phyloP scores from a whole-genome alignment of 176 grass and related monocot species.

The Cenchrus fungigraminus region DNA sequence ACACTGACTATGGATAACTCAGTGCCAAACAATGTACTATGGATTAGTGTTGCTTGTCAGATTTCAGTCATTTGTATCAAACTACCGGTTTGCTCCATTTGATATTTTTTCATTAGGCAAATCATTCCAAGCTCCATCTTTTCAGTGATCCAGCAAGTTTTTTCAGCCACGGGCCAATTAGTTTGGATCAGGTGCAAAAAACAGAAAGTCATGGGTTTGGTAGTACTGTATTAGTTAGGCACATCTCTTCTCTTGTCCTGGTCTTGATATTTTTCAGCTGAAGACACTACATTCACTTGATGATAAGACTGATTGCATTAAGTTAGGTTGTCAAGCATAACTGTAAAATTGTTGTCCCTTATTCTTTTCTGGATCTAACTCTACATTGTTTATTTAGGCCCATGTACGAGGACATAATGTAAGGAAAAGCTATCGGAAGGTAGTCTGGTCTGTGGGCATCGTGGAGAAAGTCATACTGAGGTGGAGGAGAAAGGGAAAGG shows the following conservation, averaged over 20 bases:
- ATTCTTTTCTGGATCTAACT: slow-evolving; percentile 1
- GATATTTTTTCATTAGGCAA: not conserved
- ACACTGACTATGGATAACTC: not conserved
- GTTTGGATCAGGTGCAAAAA: slow-evolving; percentile 8
- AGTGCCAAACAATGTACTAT: too few relatives aligned
- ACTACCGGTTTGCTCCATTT: not conserved
- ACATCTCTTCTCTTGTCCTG: not conserved
- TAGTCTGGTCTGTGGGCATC: slow-evolving; percentile 93
- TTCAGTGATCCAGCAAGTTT: not conserved
- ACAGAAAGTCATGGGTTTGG: not conserved
- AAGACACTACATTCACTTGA: not conserved
- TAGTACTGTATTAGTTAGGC: not conserved
- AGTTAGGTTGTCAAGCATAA: not conserved
- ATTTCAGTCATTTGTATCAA: not conserved
- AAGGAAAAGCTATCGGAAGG: slow-evolving; percentile 78
- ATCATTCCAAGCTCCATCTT: slow-evolving; percentile 8
- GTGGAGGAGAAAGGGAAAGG: slow-evolving; percentile 90
- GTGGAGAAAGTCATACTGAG: slow-evolving; percentile 90
- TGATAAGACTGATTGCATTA: not conserved
- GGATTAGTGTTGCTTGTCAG: not conserved
- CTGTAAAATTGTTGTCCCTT: not conserved
- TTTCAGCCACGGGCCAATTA: not conserved
- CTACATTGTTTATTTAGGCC: slow-evolving; percentile 58
- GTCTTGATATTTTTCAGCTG: slow-evolving; percentile 32
- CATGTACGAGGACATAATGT: slow-evolving; percentile 95